phyloP scores from a whole-genome alignment of 352 stramenopile genomes.

The Pythium aquatile region DNA sequence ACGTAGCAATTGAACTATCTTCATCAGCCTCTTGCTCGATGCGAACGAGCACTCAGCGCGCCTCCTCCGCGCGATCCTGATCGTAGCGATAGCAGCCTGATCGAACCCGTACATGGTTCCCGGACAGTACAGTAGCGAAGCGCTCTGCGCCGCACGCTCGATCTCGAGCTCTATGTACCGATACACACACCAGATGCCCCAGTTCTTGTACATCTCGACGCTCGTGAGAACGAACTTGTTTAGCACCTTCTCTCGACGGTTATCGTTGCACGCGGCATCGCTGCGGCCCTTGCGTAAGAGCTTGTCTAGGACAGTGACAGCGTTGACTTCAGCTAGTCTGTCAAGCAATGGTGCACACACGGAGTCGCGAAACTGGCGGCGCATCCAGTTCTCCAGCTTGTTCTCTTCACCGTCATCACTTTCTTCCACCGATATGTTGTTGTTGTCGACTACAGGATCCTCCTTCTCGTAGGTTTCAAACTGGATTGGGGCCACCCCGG shows the following conservation, averaged over 20 bases:
- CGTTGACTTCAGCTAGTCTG: slow-evolving; percentile 49
- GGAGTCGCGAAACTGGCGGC: background rate
- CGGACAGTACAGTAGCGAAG: slow-evolving; percentile 48
- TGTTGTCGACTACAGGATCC: too few species aligned
- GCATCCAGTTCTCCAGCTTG: slow-evolving; percentile 25
- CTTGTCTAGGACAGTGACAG: slow-evolving; percentile 14
- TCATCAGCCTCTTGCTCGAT: slow-evolving; percentile 50
- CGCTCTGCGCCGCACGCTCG: slow-evolving; percentile 47
- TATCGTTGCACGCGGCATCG: slow-evolving; percentile 25
- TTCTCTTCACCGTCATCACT: background rate
- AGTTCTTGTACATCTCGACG: slow-evolving; percentile 50
- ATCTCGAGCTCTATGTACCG: slow-evolving; percentile 69
- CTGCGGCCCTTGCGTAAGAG: slow-evolving; percentile 14
- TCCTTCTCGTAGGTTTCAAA: slow-evolving; percentile 54
- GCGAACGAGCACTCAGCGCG: slow-evolving; percentile 41
- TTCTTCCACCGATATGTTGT: background rate
- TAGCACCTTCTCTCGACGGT: slow-evolving; percentile 43
- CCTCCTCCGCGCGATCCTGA: slow-evolving; percentile 37
- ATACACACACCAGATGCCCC: slow-evolving; percentile 76
- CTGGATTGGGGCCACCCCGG: slow-evolving; percentile 60
- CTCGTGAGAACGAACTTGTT: slow-evolving; percentile 61
- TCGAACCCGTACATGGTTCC: slow-evolving; percentile 66
- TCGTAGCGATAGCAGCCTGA: slow-evolving; percentile 45
- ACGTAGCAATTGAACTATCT: slow-evolving; percentile 56
- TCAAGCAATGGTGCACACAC: slow-evolving; percentile 35